Conservation (phyloP, 2,329 filamentous ascomycete species). For the Emericellopsis atlantica region DNA sequence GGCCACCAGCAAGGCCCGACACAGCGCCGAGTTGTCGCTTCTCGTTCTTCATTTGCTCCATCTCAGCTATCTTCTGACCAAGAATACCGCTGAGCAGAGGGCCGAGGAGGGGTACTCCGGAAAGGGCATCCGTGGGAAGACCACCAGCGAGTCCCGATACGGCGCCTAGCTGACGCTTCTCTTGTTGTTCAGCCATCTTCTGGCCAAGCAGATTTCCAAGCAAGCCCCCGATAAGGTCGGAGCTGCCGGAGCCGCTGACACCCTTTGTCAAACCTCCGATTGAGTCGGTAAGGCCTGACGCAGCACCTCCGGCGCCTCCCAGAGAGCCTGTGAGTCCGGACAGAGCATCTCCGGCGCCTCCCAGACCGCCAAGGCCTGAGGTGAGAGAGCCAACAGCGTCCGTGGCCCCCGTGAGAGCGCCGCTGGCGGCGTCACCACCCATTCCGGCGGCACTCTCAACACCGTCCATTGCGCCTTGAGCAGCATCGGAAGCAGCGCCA, state of each 20-base stretch:
- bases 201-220: background rate
- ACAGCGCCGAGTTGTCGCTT: background rate
- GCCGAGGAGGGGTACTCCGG: too few species aligned
- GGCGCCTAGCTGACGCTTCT: background rate
- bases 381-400: background rate
- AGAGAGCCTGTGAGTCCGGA: too few species aligned
- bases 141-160: background rate
- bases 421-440: background rate
- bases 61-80: background rate
- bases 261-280: background rate
- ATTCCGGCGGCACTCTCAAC: background rate
- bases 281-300: background rate
- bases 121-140: too few species aligned
- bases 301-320: background rate
- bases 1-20: background rate
- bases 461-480: background rate
- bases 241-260: too few species aligned
- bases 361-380: background rate
- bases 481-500: background rate
- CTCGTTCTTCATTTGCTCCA: background rate
- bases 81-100: background rate
- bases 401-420: background rate
- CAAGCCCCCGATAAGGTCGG: background rate
- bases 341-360: background rate
- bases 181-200: background rate